Conservation (phyloP, 176 grass and related monocot species). For the Aegilops sharonensis region DNA sequence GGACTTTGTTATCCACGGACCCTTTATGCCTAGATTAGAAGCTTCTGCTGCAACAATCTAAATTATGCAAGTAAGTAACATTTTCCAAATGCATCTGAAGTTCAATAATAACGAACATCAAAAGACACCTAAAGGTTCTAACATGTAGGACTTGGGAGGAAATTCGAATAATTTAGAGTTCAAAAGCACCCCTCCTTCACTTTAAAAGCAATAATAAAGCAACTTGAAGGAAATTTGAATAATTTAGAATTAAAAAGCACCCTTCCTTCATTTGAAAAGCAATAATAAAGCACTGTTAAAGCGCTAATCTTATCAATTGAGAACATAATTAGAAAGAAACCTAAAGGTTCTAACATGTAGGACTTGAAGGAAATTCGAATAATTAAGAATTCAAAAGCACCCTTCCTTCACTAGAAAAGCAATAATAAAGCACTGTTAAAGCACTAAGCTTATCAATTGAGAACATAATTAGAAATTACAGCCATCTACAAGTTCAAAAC, state of each 20-base stretch:
- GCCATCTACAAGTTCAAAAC: constrained; percentile 3
- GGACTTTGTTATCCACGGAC: constrained; percentile 97
- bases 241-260: constrained; percentile 5
- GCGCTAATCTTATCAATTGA: constrained; percentile 7
- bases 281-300: neutral
- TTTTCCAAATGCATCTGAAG: constrained; percentile 15
- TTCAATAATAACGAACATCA: constrained; percentile 5
- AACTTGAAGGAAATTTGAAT: neutral
- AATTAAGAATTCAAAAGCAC: constrained; percentile 8
- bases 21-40: constrained; percentile 72
- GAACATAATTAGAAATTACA: constrained; percentile 1
- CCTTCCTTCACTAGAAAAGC: constrained; percentile 14
- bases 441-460: constrained; percentile 12
- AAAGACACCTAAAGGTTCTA: constrained; percentile 7
- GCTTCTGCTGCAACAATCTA: constrained; percentile 92
- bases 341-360: neutral
- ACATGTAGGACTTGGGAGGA: neutral
- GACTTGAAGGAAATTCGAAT: neutral
- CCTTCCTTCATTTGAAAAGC: constrained; percentile 14
- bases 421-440: neutral
- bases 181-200: neutral
- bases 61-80: constrained; percentile 55
- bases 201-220: constrained; percentile 13
- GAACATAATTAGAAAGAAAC: neutral
- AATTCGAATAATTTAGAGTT: neutral